These are phyloP conservation scores for Lactarius evosmus DNA, from an alignment of 768 basidiomycete species.

Conservation along the genomic window DNA sequence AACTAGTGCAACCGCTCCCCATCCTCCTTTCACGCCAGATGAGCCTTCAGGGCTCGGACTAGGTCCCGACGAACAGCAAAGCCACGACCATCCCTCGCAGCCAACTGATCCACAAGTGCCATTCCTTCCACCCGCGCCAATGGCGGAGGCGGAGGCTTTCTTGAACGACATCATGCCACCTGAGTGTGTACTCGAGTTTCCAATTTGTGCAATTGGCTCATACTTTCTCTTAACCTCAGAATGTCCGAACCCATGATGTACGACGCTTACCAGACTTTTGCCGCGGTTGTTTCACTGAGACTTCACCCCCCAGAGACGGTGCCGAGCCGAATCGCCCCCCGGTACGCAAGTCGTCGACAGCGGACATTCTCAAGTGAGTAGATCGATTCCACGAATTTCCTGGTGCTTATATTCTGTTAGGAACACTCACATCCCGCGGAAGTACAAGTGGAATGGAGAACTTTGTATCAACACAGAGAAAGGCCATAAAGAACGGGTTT, in stretches of 20 bases:
- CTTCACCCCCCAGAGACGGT: neutral
- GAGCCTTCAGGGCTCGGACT: neutral
- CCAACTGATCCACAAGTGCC: conserved; percentile 5
- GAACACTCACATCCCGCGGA: conserved; percentile 42
- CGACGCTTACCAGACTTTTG: neutral
- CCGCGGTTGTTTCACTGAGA: neutral
- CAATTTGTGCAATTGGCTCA: conserved; percentile 1
- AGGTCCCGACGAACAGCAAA: neutral
- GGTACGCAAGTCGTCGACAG: conserved; percentile 30
- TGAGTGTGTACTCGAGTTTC: conserved; percentile 34
- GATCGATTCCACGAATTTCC: neutral
- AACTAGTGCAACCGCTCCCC: neutral
- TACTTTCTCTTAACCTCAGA: neutral
- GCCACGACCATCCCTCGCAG: neutral
- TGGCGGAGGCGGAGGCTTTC: conserved; percentile 37
- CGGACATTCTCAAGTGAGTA: conserved; percentile 28
- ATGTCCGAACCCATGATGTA: conserved; percentile 21
- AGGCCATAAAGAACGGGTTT: conserved; percentile 43
- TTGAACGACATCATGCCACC: conserved; percentile 41
- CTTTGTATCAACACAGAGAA: conserved; percentile 43
- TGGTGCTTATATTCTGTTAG: conserved; percentile 35
- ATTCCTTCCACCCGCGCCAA: conserved; percentile 19
- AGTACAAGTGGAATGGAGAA: conserved; percentile 65
- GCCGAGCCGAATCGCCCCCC: neutral
- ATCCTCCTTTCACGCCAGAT: neutral